Evolutionary conservation across 2,329 filamentous ascomycete species (phyloP), one percentile per base, ranked within the genome.

Genomic region (Biscogniauxia marginata): DNA sequence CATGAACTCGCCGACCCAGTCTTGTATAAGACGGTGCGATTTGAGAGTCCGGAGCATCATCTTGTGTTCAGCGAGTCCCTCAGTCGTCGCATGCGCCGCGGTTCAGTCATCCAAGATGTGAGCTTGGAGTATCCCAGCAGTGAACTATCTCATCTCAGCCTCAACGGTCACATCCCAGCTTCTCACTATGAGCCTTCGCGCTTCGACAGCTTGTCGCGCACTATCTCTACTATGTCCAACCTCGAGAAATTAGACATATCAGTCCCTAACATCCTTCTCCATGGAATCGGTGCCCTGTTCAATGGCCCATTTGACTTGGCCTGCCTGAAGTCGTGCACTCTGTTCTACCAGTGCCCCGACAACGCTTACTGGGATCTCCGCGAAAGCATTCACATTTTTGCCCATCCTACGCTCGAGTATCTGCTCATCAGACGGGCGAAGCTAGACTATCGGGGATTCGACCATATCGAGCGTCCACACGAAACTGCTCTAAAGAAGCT

Each of bases 361-460:
- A 70, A 75, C 50, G 68, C 69, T 8, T 81, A 80, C 64, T 81
- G 78, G 78, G 77, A 81, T 60, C 70, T 81, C 43, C 77, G 75
- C 56, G 77, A 79, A 57, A 81, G 79, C 60, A 80, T 81, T 48
- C 77, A 81, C 67, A 78, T 81, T 50, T 81, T 81, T 56, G 71
- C 75, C 3, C 78, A 81, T 49, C 78, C 78, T 0, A 77, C 77
- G 0, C 72, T 81, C 19, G 77, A 80, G 62, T 73, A 68, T 4
- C 73, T 81, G 3, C 71, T 72, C 47, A 76, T 81, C 49, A 71
- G 69, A 47, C 66, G 73, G n/a, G 78, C 78, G 9, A 75, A 73
- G 58, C 70, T 81, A 3, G 77, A 78, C 52, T 69, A 79, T 53
- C 73, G 73, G 0, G 78, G 78, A 2, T 81, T 80, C 48, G 77